Conservation (phyloP, 129 eudicot species). For the Escallonia rubra region DNA sequence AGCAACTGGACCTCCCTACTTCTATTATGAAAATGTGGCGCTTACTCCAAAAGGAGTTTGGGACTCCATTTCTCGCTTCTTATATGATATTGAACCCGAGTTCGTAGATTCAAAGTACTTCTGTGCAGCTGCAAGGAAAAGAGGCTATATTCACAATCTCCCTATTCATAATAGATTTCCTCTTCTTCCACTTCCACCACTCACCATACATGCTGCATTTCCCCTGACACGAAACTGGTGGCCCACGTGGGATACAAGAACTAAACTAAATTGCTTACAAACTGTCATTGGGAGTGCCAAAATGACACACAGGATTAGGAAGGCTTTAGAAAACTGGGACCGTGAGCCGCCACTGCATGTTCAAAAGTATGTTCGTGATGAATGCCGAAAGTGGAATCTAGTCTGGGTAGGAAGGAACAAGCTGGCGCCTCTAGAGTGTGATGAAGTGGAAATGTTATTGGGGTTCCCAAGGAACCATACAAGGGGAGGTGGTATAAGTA, state of each 20-base stretch:
- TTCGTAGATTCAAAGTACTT: conserved; percentile 84
- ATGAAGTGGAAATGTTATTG: conserved; percentile 76
- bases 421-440: conserved; percentile 85
- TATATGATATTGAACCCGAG: conserved; percentile 75
- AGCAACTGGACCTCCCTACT: conserved; percentile 70
- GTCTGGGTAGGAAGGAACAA: conserved; percentile 96
- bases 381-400: conserved; percentile 86
- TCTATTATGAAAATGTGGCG: conserved; percentile 93
- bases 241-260: conserved; percentile 85
- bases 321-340: conserved; percentile 54
- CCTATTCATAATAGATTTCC: conserved; percentile 70
- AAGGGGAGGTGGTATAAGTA: conserved; percentile 83
- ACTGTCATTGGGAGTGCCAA: conserved; percentile 72
- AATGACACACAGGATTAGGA: conserved; percentile 65
- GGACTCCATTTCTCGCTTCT: conserved; percentile 72
- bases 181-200: conserved; percentile 77
- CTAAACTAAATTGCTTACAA: conserved; percentile 75
- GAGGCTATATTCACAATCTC: conserved; percentile 87
- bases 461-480: conserved; percentile 94
- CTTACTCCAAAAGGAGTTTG: conserved; percentile 95
- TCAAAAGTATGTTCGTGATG: conserved; percentile 54
- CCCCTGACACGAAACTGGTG: conserved; percentile 85
- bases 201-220: conserved; percentile 63
- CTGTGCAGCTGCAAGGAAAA: conserved; percentile 74
- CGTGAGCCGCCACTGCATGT: conserved; percentile 61